Evolutionary conservation across 352 stramenopile species (phyloP), one percentile per base, ranked within the genome.

Genomic region (Halophytophthora batemanensis): DNA sequence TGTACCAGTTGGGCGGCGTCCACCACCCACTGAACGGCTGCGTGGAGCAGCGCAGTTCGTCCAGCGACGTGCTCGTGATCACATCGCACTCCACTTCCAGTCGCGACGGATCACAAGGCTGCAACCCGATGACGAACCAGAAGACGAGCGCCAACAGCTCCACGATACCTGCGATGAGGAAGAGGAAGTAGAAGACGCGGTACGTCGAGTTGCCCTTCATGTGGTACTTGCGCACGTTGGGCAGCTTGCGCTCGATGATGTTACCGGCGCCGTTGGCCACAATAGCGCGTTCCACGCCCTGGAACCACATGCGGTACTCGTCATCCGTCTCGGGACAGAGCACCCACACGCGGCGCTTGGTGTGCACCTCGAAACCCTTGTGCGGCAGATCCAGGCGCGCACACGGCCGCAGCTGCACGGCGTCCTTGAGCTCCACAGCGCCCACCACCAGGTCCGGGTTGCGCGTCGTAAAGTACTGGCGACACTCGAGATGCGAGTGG

Each of bases 121-220:
- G 63, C 25, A 94, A 43, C 3, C 84, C 81, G 37, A 94, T 74
- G 11, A 86, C 68, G 59, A 94, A 86, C 71, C 77, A 94, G 50
- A 94, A 90, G 12, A 92, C 54, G 25, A 94, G 58, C 4, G 69
- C 84, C 19, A 80, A 56, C 11, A 94, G 56, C 61, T 94, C 84
- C 4, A 88, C 66, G 17, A 92, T 52, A 18, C 77, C 71, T 1
- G 82, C 64, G 39, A 94, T 61, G 0, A 94, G 55, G 65, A 91
- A 92, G 5, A 90, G 47, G 50, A 90, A 77, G 66, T 92, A 94
- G 39, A 90, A 75, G 21, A 90, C 55, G 33, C 77, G 84, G 66
- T 94, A 94, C 19, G 75, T 87, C 51, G 73, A 59, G 50, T 83
- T 86, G 49, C 84, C 84, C 64, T 94, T 94, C 84, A 94, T 94